Evolutionary conservation across 495 filamentous ascomycete genomes (phyloP).

Genomic region (Neurospora sp.): DNA sequence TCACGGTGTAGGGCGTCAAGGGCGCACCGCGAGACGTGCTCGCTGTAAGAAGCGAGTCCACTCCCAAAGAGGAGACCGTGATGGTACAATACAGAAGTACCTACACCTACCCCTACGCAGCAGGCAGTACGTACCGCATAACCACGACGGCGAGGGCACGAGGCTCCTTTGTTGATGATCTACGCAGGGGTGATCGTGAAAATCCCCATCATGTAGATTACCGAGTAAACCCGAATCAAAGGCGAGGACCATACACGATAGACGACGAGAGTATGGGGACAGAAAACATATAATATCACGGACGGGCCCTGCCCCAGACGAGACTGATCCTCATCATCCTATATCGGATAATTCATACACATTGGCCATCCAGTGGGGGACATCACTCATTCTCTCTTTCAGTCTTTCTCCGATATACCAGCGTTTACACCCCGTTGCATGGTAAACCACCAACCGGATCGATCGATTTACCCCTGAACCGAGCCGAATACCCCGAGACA

Average conservation of each 20-base stretch:
- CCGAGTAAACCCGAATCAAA: constrained; percentile 9
- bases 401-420: neutral
- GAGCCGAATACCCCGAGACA: neutral
- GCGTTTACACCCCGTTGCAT: neutral
- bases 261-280: neutral
- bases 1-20: constrained; percentile 1
- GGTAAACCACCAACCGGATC: neutral
- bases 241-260: neutral
- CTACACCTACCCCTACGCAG: neutral
- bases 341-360: neutral
- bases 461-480: neutral
- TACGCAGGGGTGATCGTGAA: constrained; percentile 1
- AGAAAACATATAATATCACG: neutral
- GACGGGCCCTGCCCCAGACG: neutral
- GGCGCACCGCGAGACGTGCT: neutral
- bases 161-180: constrained; percentile 4
- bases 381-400: neutral
- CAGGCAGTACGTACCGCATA: neutral
- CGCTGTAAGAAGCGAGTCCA: neutral
- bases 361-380: neutral
- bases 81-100: neutral
- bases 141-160: neutral
- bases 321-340: neutral
- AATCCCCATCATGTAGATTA: neutral
- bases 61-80: neutral